Evolutionary conservation across 352 stramenopile genomes (phyloP).

Genomic region (Phytophthora pini): DNA sequence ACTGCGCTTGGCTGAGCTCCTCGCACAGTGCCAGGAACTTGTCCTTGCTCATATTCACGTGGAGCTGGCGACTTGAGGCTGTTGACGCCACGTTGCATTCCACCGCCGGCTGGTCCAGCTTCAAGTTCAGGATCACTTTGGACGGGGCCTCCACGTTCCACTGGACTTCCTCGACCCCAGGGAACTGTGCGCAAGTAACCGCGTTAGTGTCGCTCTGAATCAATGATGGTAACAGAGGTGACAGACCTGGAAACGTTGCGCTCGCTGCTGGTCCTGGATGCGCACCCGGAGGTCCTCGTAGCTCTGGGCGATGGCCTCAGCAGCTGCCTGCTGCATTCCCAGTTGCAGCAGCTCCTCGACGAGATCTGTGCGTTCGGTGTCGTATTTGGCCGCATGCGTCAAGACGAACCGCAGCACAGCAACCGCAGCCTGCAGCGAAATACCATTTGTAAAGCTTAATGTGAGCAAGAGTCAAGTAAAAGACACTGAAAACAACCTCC

Average conservation of each 20-base stretch:
- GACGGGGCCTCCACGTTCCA: constrained; percentile 28
- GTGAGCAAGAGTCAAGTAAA: too few relatives aligned
- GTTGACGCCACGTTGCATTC: constrained; percentile 25
- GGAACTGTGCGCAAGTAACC: constrained; percentile 27
- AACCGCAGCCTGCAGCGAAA: constrained; percentile 26
- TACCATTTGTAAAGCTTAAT: background rate
- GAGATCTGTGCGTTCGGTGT: constrained; percentile 42
- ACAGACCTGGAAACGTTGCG: constrained; percentile 46
- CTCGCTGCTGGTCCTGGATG: constrained; percentile 45
- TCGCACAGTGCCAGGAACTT: constrained; percentile 48
- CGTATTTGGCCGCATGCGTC: constrained; percentile 56
- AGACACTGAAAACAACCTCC: too few relatives aligned
- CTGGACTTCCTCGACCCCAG: constrained; percentile 33
- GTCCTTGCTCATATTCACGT: constrained; percentile 27
- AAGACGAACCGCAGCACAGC: constrained; percentile 59
- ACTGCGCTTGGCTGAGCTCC: constrained; percentile 42
- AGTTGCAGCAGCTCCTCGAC: constrained; percentile 58
- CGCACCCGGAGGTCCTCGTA: constrained; percentile 33
- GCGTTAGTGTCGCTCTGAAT: background rate
- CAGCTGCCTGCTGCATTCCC: constrained; percentile 31
- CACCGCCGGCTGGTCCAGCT: constrained; percentile 35
- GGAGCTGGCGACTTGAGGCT: constrained; percentile 14
- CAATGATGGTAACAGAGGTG: background rate
- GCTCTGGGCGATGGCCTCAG: constrained; percentile 35
- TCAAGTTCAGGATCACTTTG: constrained; percentile 35